Base-by-base conservation (phyloP, 2,329 filamentous ascomycete genomes). In the Corynespora cassiicola region DNA sequence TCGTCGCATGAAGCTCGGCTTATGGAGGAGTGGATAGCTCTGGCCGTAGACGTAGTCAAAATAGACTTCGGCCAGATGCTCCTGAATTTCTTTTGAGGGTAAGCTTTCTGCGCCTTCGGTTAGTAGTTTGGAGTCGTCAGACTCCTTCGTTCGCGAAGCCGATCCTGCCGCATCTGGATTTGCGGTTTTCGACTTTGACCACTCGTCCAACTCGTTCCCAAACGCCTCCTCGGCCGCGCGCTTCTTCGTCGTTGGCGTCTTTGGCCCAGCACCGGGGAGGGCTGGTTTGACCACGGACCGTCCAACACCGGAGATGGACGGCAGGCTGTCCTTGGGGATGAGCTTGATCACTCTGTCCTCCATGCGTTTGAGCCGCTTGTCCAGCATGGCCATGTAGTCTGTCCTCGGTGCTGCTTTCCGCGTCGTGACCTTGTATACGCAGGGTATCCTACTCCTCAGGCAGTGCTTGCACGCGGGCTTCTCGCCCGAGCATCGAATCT, bases 301-400 rank as follows among this genome's bases (percentile, higher is more conserved):
- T 5, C 86, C 86, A 23, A 95, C 85, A 6, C 79, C 76, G 7
- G 79, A 74, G 42, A 86, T 77, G 17, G 82, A 75, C 26, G 87
- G 84, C 47, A 88, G 80, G 49, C 95, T 90, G 26, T 89, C 81
- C 63, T 92, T 95, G 0, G 94, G 92, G 18, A 97, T 87, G 42
- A 92, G 86, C 67, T 96, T 96, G 72, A 97, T 95, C 47, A 97
- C 94, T 39, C 92, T 86, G 60, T 97, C 92, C 69, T 99, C 94
- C 94, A 97, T 97, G 40, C 92, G 80, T 75, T 95, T 96, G 52
- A 97, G 70, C 36, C 94, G 82, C 71, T 96, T 96, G 71, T 97
- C 94, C 56, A 97, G 74, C 90, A 97, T 97, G 26, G 91, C 90
- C 94, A 97, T 97, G 69, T 97, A 97, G 69, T 97, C 94, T 12